Conservation (phyloP, 108 stramenopile genomes). For the Nitzschia sp. region DNA sequence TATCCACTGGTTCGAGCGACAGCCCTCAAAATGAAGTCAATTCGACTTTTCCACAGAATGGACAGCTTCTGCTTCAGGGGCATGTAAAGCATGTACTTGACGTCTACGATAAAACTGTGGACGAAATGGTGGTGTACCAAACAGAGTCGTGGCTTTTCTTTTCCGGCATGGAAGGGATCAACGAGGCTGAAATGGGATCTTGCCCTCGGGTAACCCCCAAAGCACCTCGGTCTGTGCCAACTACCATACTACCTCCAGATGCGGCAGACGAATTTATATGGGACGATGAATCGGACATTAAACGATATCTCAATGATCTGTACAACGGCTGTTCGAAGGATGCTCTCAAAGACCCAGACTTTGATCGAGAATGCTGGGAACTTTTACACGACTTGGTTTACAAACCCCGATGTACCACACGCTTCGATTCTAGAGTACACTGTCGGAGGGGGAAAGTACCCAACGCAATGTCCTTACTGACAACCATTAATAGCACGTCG, state of each 20-base stretch:
- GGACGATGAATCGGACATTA: constrained; percentile 24
- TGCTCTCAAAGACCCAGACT: not conserved
- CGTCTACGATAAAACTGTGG: too few relatives aligned
- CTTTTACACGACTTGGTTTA: constrained; percentile 11
- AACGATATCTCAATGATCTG: constrained; percentile 7
- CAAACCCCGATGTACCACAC: constrained; percentile 26
- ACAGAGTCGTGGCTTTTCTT: too few relatives aligned
- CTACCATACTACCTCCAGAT: not conserved
- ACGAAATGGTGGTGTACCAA: too few relatives aligned
- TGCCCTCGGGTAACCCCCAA: constrained; percentile 4
- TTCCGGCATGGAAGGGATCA: not conserved
- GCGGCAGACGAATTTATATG: constrained; percentile 12
- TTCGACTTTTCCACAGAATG: too few relatives aligned
- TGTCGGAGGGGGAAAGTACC: not conserved
- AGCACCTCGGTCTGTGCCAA: not conserved
- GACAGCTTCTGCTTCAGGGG: too few relatives aligned
- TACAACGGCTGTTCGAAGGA: constrained; percentile 2
- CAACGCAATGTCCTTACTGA: not conserved
- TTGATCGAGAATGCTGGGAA: constrained; percentile 10
- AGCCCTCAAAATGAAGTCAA: too few relatives aligned
- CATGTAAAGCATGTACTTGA: too few relatives aligned
- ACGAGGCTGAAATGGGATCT: not conserved
- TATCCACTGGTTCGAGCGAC: too few relatives aligned
- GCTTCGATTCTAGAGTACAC: constrained; percentile 17
- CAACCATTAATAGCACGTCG: not conserved